These are phyloP conservation scores for Diaporthe sp. DNA, from an alignment of 2,329 filamentous ascomycete genomes.

Conservation along the genomic window DNA sequence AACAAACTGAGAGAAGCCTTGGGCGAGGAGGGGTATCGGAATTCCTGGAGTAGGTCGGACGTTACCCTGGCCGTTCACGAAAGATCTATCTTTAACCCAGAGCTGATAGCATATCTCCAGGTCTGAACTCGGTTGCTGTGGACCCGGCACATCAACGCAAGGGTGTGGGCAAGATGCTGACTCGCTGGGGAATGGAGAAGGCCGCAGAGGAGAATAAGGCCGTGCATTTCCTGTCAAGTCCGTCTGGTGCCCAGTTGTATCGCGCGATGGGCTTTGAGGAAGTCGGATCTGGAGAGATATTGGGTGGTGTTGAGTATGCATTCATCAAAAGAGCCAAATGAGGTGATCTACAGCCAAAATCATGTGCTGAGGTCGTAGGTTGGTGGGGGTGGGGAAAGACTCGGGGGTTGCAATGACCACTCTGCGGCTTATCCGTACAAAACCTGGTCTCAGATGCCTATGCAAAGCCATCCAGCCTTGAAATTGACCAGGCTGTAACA, in stretches of 20 bases:
- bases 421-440: neutral
- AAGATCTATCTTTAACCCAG: neutral
- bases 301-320: conserved; percentile 26
- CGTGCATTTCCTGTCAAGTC: conserved; percentile 31
- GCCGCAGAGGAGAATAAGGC: conserved; percentile 30
- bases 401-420: neutral
- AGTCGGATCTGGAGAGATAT: conserved; percentile 24
- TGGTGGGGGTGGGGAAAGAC: neutral
- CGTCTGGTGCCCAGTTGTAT: conserved; percentile 26
- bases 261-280: conserved; percentile 27
- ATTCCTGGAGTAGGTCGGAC: conserved; percentile 32
- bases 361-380: neutral
- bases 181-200: conserved; percentile 26
- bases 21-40: conserved; percentile 23
- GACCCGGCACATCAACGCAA: conserved; percentile 34
- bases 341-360: neutral
- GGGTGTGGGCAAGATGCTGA: conserved; percentile 30
- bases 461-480: neutral
- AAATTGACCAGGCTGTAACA: conserved; percentile 1
- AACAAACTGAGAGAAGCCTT: conserved; percentile 15
- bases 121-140: conserved; percentile 24
- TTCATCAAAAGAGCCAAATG: conserved; percentile 30
- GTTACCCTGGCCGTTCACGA: neutral
- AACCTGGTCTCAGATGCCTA: neutral
- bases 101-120: neutral